Evolutionary conservation across 352 stramenopile genomes (phyloP).

Genomic region (Globisporangium spinosum): DNA sequence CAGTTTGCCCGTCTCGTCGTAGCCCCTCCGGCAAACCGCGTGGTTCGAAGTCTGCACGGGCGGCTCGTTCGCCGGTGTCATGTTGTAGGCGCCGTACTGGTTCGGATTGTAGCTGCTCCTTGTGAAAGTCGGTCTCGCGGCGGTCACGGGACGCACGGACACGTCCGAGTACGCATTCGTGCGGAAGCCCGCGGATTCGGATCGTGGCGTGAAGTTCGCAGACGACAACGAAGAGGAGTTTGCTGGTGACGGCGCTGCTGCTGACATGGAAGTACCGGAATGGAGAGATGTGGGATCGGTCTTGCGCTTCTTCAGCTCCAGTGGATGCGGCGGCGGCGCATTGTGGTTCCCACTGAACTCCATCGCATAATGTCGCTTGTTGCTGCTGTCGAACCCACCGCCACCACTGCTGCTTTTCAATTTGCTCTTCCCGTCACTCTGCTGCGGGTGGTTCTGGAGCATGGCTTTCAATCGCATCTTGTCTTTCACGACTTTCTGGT

Average conservation of each 20-base stretch:
- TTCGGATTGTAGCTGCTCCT: slow-evolving; percentile 63
- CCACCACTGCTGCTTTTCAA: slow-evolving; percentile 8
- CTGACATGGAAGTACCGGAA: slow-evolving; percentile 2
- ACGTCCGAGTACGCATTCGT: slow-evolving; percentile 70
- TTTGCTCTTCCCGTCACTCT: slow-evolving; percentile 30
- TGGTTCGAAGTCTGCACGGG: slow-evolving; percentile 34
- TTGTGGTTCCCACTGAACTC: slow-evolving; percentile 18
- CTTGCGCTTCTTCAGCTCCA: slow-evolving; percentile 64
- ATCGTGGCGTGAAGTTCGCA: slow-evolving; percentile 24
- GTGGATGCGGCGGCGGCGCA: slow-evolving; percentile 18
- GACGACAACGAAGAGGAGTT: slow-evolving; percentile 11
- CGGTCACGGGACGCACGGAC: slow-evolving; percentile 35
- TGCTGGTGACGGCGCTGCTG: not conserved
- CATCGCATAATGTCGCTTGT: slow-evolving; percentile 25
- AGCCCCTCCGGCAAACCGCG: slow-evolving; percentile 53
- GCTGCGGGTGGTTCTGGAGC: slow-evolving; percentile 36
- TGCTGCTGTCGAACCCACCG: slow-evolving; percentile 17
- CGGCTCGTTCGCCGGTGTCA: slow-evolving; percentile 39
- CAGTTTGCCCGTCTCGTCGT: slow-evolving; percentile 74
- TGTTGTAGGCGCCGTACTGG: slow-evolving; percentile 65
- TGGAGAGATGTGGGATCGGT: slow-evolving; percentile 24
- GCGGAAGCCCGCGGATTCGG: slow-evolving; percentile 38
- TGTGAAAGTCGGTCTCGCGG: slow-evolving; percentile 35
- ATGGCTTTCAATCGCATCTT: slow-evolving; percentile 70
- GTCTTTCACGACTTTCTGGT: slow-evolving; percentile 78